Evolutionary conservation across 2,329 filamentous ascomycete species (phyloP).

Genomic region (Aureobasidium sp.): DNA sequence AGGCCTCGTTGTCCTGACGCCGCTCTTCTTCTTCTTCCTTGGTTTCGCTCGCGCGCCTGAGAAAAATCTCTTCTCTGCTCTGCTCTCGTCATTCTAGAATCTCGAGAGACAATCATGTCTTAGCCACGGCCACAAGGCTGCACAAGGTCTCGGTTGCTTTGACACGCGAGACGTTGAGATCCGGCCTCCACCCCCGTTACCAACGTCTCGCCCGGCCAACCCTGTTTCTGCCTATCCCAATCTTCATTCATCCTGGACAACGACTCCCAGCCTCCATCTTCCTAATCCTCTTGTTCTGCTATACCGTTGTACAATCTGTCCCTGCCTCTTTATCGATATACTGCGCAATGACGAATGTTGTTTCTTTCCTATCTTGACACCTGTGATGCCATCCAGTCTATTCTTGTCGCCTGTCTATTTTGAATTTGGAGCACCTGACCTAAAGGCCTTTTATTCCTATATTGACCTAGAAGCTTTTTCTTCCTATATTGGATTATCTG

Average conservation of each 20-base stretch:
- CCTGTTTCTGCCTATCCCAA: not conserved
- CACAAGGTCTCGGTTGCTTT: not conserved
- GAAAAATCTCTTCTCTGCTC: not conserved
- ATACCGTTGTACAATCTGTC: not conserved
- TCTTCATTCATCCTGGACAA: not conserved
- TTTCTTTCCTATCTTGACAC: not conserved
- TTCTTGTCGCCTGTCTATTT: not conserved
- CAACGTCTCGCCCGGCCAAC: not conserved
- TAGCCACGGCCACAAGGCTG: not conserved
- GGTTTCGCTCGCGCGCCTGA: not conserved
- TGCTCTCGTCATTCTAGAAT: not conserved
- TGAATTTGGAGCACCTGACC: not conserved
- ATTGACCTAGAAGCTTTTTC: not conserved
- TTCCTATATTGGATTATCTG: not conserved
- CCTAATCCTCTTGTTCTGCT: not conserved
- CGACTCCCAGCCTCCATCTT: not conserved
- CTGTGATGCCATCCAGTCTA: not conserved
- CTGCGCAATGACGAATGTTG: not conserved
- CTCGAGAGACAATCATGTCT: not conserved
- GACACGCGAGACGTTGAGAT: slow-evolving; percentile 12
- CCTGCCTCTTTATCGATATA: not conserved
- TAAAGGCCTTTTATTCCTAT: not conserved
- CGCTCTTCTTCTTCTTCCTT: not conserved
- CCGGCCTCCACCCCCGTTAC: not conserved
- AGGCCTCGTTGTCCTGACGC: not conserved